Percentiles rank a stretch among this genome's conserved stretches.
Conservation (phyloP, 257 asterid genomes). For the Nyctanthes arbortristis region DNA sequence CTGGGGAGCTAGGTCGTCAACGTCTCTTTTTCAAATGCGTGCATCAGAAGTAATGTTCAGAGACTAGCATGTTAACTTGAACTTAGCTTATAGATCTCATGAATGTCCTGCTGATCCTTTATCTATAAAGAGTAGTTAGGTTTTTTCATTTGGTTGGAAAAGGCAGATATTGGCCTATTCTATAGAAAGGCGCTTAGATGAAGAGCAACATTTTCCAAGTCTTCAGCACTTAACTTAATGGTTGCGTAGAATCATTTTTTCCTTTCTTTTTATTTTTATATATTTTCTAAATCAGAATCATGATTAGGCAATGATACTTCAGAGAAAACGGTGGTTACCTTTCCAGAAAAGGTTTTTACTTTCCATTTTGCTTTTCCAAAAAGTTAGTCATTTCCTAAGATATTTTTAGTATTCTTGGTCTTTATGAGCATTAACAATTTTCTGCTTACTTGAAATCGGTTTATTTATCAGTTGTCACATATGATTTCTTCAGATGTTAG, state of each 20-base stretch:
- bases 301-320: neutral
- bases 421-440: neutral
- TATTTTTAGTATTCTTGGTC: constrained; percentile 6
- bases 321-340: neutral
- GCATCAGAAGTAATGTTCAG: neutral
- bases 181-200: neutral
- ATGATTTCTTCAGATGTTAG: constrained; percentile 73
- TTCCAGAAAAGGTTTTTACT: neutral
- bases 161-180: neutral
- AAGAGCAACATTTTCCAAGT: neutral
- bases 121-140: neutral
- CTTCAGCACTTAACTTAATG: neutral
- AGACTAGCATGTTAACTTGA: constrained; percentile 2
- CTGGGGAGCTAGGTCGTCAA: neutral
- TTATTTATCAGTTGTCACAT: constrained; percentile 17
- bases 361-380: neutral
- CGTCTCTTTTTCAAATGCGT: neutral
- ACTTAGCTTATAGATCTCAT: neutral
- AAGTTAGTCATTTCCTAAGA: neutral
- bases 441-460: neutral
- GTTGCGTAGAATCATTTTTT: neutral
- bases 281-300: neutral
- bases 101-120: neutral
- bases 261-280: too few relatives aligned
- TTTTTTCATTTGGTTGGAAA: constrained; percentile 3